Evolutionary conservation across 1,284 basidiomycete species (phyloP).

Genomic region (Fomes fomentarius): DNA sequence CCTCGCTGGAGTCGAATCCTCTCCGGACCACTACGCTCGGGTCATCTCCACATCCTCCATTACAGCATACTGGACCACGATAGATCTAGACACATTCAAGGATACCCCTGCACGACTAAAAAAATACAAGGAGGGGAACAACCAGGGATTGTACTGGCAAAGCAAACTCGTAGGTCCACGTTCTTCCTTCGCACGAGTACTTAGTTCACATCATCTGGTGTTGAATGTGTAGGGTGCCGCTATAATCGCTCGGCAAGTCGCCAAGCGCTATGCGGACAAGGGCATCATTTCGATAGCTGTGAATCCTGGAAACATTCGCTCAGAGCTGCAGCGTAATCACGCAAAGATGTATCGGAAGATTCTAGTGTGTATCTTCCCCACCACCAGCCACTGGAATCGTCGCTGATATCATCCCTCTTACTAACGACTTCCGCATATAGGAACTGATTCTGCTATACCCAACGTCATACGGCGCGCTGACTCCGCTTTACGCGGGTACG

Average conservation of each 20-base stretch:
- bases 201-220: too few species aligned
- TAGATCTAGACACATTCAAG: slow-evolving; percentile 35
- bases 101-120: slow-evolving; percentile 33
- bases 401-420: too few species aligned
- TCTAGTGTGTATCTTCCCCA: too few species aligned
- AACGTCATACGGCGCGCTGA: slow-evolving; percentile 27
- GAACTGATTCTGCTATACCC: slow-evolving; percentile 17
- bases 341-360: too few species aligned
- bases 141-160: not conserved
- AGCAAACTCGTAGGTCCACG: too few species aligned
- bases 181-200: too few species aligned
- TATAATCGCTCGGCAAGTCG: not conserved
- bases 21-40: slow-evolving; percentile 40
- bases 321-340: too few species aligned
- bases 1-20: slow-evolving; percentile 32
- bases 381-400: too few species aligned
- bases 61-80: slow-evolving; percentile 29
- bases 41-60: slow-evolving; percentile 46
- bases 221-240: too few species aligned
- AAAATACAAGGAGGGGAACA: too few species aligned
- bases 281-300: slow-evolving; percentile 41
- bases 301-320: slow-evolving; percentile 38
- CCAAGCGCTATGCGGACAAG: slow-evolving; percentile 32
- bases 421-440: not conserved
- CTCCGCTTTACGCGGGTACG: slow-evolving; percentile 30